A percentile compares a stretch with the other conserved stretches of the same genome.
These are phyloP conservation scores for Aurifilum marmelostoma DNA, from an alignment of 2,329 filamentous ascomycete genomes.

Conservation along the genomic window DNA sequence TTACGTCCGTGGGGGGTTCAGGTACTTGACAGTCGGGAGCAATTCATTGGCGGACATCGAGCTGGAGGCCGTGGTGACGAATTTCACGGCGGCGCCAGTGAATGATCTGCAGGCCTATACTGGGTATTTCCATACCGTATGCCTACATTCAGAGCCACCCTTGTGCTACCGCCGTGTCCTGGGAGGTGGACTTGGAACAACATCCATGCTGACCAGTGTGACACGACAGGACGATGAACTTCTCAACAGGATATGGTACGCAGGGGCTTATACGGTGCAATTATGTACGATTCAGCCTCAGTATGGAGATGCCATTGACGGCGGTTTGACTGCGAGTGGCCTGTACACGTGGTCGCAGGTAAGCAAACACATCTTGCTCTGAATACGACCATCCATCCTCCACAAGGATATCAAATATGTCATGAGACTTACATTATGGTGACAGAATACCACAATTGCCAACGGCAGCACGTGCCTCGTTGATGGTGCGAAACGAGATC, in stretches of 20 bases:
- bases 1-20: slow-evolving; percentile 48
- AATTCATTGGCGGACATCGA: slow-evolving; percentile 46
- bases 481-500: slow-evolving; percentile 53
- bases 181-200: not conserved
- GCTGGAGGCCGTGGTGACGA: slow-evolving; percentile 40
- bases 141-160: slow-evolving; percentile 30
- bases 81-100: slow-evolving; percentile 44
- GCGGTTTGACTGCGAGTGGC: not conserved
- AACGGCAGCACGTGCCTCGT: slow-evolving; percentile 35
- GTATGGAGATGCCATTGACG: slow-evolving; percentile 15
- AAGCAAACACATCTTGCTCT: not conserved
- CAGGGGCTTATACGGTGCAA: slow-evolving; percentile 35
- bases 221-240: not conserved
- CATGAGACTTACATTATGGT: not conserved
- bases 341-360: slow-evolving; percentile 8
- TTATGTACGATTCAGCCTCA: slow-evolving; percentile 34
- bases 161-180: not conserved
- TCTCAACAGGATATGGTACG: not conserved
- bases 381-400: not conserved
- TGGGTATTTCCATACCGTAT: slow-evolving; percentile 39
- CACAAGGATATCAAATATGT: not conserved
- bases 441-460: slow-evolving; percentile 36
- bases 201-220: not conserved
- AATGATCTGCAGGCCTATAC: slow-evolving; percentile 39
- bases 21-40: slow-evolving; percentile 44